Percentiles rank a stretch among this genome's conserved stretches.
These are phyloP conservation scores for Dactylellina sp. DNA, from an alignment of 2,329 filamentous ascomycete species.

Conservation along the genomic window DNA sequence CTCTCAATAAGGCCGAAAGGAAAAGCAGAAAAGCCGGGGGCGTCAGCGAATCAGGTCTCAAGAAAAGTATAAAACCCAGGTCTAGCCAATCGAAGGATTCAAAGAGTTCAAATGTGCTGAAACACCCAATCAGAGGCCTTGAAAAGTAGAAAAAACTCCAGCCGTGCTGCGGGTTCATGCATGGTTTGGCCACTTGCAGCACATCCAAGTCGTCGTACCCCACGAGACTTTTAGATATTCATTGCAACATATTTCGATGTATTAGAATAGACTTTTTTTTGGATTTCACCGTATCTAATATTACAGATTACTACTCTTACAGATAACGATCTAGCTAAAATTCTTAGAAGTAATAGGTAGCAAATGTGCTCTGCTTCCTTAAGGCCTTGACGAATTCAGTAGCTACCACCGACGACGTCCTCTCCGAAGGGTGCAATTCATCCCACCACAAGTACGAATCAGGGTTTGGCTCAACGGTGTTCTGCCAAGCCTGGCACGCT, in stretches of 20 bases:
- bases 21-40: too few relatives aligned
- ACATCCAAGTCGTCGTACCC: too few relatives aligned
- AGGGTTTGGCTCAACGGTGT: constrained; percentile 63
- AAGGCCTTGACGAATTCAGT: constrained; percentile 47
- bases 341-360: constrained; percentile 44
- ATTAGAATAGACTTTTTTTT: too few relatives aligned
- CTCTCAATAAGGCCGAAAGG: too few relatives aligned
- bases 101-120: constrained; percentile 8
- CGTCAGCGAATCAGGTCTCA: background rate
- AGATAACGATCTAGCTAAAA: background rate
- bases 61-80: constrained; percentile 19
- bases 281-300: constrained; percentile 4
- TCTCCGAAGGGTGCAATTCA: constrained; percentile 75
- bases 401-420: constrained; percentile 38
- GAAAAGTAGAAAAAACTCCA: constrained; percentile 21
- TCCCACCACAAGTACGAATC: constrained; percentile 79
- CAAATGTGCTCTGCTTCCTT: constrained; percentile 52
- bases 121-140: constrained; percentile 6
- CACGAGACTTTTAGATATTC: too few relatives aligned
- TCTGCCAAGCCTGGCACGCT: constrained; percentile 61
- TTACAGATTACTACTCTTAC: constrained; percentile 27
- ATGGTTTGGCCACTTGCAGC: constrained; percentile 3
- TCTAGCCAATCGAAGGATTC: background rate
- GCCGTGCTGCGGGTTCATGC: background rate
- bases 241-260: too few relatives aligned